A percentile compares a stretch with the other conserved stretches of the same genome.
Conservation (phyloP, 139 green algal species). For the Chlorella sp. region DNA sequence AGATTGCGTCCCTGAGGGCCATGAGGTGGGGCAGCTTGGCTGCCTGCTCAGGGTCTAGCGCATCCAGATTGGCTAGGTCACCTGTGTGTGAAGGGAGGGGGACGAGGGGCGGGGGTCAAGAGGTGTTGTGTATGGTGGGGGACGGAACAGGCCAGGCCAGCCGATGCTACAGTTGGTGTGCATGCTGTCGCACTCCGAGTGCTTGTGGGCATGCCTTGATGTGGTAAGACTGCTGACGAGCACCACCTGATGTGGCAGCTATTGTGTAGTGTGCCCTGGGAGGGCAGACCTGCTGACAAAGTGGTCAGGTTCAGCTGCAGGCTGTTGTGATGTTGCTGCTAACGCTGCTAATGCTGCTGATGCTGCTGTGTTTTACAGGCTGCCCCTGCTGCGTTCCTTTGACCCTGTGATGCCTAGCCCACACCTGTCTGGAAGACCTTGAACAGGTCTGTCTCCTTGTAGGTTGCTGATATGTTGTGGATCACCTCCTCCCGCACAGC, state of each 20-base stretch:
- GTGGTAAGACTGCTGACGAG: too few species aligned
- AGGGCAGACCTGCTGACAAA: not conserved
- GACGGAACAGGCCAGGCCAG: too few species aligned
- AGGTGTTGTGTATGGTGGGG: too few species aligned
- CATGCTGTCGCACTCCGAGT: too few species aligned
- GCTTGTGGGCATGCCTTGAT: too few species aligned
- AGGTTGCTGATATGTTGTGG: constrained; percentile 72
- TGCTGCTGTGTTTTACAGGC: too few species aligned
- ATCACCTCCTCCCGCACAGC: constrained; percentile 70
- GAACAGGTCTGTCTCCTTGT: constrained; percentile 92
- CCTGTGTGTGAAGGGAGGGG: too few species aligned
- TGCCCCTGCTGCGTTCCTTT: too few species aligned
- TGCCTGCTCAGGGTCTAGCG: constrained; percentile 38
- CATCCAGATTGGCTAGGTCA: constrained; percentile 78
- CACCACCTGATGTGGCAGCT: not conserved
- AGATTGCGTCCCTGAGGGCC: constrained; percentile 65
- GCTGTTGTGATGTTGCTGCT: not conserved
- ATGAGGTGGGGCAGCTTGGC: constrained; percentile 61
- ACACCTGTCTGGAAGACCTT: constrained; percentile 83
- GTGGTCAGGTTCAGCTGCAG: not conserved
- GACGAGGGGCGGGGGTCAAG: too few species aligned
- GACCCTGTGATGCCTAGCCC: too few species aligned
- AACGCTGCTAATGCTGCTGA: not conserved
- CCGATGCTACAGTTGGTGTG: too few species aligned
- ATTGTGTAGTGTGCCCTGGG: not conserved